phyloP scores from a whole-genome alignment of 208 protist genomes.

The Leishmania guyanensis region DNA sequence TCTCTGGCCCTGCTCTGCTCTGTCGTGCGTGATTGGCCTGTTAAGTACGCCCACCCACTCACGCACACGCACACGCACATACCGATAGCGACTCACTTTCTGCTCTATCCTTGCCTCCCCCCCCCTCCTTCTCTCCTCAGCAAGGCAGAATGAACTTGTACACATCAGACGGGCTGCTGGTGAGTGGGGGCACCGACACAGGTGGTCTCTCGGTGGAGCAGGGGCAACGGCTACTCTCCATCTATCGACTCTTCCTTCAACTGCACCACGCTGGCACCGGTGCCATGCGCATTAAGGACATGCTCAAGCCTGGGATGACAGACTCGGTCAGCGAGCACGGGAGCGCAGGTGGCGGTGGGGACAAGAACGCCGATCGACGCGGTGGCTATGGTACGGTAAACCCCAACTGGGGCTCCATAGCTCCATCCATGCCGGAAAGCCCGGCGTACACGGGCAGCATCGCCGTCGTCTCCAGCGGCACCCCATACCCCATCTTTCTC shows the following conservation, averaged over 20 bases:
- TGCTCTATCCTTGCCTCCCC: neutral
- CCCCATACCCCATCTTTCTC: slow-evolving; percentile 30
- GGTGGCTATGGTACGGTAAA: neutral
- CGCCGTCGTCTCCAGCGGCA: slow-evolving; percentile 20
- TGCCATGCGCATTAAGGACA: slow-evolving; percentile 21
- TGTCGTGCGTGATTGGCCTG: neutral
- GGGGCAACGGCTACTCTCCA: slow-evolving; percentile 53
- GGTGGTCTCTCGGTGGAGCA: slow-evolving; percentile 20
- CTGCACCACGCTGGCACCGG: slow-evolving; percentile 44
- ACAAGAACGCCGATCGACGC: neutral
- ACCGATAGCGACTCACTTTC: neutral
- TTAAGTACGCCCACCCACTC: neutral
- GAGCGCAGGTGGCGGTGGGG: neutral
- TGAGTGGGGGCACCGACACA: neutral
- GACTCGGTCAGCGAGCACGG: neutral
- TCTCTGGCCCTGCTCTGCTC: neutral
- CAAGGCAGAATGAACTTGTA: slow-evolving; percentile 36
- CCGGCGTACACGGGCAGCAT: slow-evolving; percentile 26
- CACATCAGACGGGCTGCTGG: slow-evolving; percentile 46
- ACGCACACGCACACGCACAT: neutral
- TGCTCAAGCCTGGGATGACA: slow-evolving; percentile 19
- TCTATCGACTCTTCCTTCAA: slow-evolving; percentile 71
- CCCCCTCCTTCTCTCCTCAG: neutral
- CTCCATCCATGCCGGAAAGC: slow-evolving; percentile 6
- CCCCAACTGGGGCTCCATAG: slow-evolving; percentile 7